Conservation (phyloP, 164 flowering plant genomes). For the Liriodendron chinense region DNA sequence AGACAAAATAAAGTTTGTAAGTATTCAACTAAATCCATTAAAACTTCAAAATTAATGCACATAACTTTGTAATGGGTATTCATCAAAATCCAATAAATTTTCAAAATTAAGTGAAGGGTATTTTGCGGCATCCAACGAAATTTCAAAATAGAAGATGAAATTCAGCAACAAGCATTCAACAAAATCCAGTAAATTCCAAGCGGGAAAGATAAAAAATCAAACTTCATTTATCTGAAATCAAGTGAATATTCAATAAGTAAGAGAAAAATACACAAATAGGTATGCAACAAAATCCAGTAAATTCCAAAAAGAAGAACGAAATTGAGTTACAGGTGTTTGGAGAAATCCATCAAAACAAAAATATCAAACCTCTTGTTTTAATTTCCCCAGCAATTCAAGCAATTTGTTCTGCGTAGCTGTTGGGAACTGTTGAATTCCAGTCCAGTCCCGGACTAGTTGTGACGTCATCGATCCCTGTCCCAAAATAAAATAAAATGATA, state of each 20-base stretch:
- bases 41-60: too few relatives aligned
- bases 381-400: slow-evolving; percentile 65
- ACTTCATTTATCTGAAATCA: too few relatives aligned
- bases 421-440: slow-evolving; percentile 83
- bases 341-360: neutral
- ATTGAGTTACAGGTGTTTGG: neutral
- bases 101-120: neutral
- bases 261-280: neutral
- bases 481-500: neutral
- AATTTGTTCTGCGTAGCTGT: slow-evolving; percentile 69
- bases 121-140: neutral
- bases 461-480: slow-evolving; percentile 41
- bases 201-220: too few relatives aligned
- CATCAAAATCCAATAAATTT: too few relatives aligned
- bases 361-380: slow-evolving; percentile 71
- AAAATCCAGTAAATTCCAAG: neutral
- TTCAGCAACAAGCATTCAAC: neutral
- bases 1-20: too few relatives aligned
- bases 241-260: neutral
- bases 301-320: neutral
- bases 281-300: neutral
- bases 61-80: too few relatives aligned
- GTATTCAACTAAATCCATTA: too few relatives aligned
- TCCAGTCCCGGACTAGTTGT: slow-evolving; percentile 70
- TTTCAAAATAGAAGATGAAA: neutral